Conservation (phyloP, 345 rosid genomes). For the Syzygium aqueum region DNA sequence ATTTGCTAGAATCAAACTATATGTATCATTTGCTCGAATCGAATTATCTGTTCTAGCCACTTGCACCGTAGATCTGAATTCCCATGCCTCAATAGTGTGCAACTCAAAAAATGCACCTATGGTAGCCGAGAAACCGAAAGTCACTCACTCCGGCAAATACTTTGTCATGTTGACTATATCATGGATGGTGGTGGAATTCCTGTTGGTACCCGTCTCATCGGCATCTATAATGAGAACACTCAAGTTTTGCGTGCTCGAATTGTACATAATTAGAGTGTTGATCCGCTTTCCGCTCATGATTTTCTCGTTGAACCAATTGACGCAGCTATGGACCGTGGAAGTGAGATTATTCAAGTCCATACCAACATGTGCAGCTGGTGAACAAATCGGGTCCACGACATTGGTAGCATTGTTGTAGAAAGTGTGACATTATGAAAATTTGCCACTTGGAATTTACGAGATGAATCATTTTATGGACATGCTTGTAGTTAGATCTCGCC, state of each 20-base stretch:
- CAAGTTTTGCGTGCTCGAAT: neutral
- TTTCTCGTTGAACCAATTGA: neutral
- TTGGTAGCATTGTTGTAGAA: neutral
- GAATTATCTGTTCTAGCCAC: neutral
- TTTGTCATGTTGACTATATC: neutral
- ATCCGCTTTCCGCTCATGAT: neutral
- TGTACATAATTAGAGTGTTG: neutral
- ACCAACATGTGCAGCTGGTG: neutral
- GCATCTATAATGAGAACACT: neutral
- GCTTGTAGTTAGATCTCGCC: too few relatives aligned
- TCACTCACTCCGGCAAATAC: conserved; percentile 3
- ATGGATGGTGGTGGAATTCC: neutral
- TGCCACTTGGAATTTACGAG: too few relatives aligned
- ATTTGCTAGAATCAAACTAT: too few relatives aligned
- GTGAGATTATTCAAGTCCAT: neutral
- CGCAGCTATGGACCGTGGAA: neutral
- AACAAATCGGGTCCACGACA: neutral
- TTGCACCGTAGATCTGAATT: conserved; percentile 1
- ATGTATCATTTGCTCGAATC: too few relatives aligned
- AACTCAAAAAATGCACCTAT: neutral
- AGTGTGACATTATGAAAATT: too few relatives aligned
- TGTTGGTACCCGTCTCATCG: neutral
- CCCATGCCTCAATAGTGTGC: conserved; percentile 5
- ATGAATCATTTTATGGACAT: too few relatives aligned
- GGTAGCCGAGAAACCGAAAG: conserved; percentile 12